Conservation (phyloP, 345 rosid species). For the Eucalyptus fibrosa region DNA sequence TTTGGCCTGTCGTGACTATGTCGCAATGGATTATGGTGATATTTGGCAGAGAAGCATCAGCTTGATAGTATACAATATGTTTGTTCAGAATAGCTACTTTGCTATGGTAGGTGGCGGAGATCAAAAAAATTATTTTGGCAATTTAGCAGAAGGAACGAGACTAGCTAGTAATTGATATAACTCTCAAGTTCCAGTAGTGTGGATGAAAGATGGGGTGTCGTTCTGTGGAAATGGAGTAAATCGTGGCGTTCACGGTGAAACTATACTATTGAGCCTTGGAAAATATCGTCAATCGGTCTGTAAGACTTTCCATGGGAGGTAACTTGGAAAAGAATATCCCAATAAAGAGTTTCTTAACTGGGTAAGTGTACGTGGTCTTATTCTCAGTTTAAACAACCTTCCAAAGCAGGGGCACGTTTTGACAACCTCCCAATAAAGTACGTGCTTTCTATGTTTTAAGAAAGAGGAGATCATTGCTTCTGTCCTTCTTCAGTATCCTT, state of each 20-base stretch:
- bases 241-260: neutral
- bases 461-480: neutral
- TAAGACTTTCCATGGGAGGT: neutral
- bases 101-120: neutral
- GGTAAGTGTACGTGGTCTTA: neutral
- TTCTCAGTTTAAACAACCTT: neutral
- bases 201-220: neutral
- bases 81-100: neutral
- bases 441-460: neutral
- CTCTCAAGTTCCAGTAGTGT: neutral
- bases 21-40: neutral
- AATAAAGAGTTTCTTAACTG: neutral
- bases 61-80: neutral
- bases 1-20: neutral
- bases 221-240: neutral
- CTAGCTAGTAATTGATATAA: neutral
- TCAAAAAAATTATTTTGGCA: neutral
- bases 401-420: neutral
- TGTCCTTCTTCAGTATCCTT: neutral
- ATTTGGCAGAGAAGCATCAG: neutral
- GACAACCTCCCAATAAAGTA: neutral
- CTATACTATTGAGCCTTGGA: neutral
- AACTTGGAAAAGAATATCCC: neutral
- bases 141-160: neutral
- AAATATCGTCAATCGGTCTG: neutral